Percentiles rank a stretch among this genome's conserved stretches.
phyloP scores from a whole-genome alignment of 2,329 filamentous ascomycete genomes.

The Ophiobolus disseminans region DNA sequence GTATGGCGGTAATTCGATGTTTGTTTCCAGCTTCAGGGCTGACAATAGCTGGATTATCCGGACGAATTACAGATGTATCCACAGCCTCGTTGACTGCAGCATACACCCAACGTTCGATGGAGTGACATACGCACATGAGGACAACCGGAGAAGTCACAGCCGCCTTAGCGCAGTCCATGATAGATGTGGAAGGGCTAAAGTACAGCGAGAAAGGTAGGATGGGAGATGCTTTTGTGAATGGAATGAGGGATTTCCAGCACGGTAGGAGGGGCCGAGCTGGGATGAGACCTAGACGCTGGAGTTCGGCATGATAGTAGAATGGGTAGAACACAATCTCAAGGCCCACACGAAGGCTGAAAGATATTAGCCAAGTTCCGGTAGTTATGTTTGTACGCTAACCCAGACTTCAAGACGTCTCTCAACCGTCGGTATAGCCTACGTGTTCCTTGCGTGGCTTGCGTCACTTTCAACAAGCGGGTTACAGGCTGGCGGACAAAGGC shows the following conservation, averaged over 20 bases:
- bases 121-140: conserved; percentile 33
- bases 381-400: conserved; percentile 20
- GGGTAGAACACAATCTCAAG: conserved; percentile 42
- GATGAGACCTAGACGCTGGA: conserved; percentile 42
- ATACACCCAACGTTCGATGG: conserved; percentile 36
- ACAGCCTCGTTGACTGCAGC: conserved; percentile 38
- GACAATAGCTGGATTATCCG: conserved; percentile 38
- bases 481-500: conserved; percentile 34
- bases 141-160: conserved; percentile 37
- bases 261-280: conserved; percentile 38
- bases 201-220: conserved; percentile 29
- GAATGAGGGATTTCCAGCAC: conserved; percentile 33
- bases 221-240: conserved; percentile 38
- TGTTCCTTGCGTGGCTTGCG: conserved; percentile 26
- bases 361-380: conserved; percentile 10
- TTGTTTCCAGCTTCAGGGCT: conserved; percentile 31
- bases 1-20: conserved; percentile 26
- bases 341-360: conserved; percentile 32
- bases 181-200: conserved; percentile 22
- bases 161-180: conserved; percentile 19
- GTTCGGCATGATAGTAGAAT: conserved; percentile 38
- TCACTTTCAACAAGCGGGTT: conserved; percentile 33
- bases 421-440: conserved; percentile 30
- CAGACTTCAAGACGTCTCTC: conserved; percentile 24
- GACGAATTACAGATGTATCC: conserved; percentile 36